Evolutionary conservation across 176 grass and related monocot genomes (phyloP), one percentile per base, ranked within the genome.

Genomic region (Luzula sylvatica): DNA sequence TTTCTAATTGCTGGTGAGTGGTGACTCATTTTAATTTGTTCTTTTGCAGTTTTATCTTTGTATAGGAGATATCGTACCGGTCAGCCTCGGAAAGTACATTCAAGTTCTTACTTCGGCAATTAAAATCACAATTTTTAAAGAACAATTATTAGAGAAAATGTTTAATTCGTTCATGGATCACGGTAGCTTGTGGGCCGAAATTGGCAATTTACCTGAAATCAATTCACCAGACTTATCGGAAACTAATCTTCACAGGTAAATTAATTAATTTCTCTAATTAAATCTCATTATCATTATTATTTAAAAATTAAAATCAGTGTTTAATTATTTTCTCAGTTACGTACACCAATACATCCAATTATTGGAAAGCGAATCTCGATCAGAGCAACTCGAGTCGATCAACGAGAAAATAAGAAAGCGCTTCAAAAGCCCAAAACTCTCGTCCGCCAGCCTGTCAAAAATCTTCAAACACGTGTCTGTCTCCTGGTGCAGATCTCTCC

Each of bases 281-380:
- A 48, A 3, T 48, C 27, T 46, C 23, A 18, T 28, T 46, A 20
- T 41, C 13, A 12, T 46, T 1, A 46, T 46, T 2, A 17, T 22
- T 63, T 6, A 29, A 20, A 30, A 26, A 16, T 47, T 29, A 32
- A 18, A 26, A 23, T 40, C 20, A 19, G 19, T 45, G 3, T 19
- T 26, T 15, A 28, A 24, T 47, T 25, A 62, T 44, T 82, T 39
- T 86, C 51, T 38, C 75, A 96, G 85, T 67, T 80, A 76, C 68
- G 71, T 96, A 67, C 85, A 96, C 68, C 92, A 96, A 52, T 96
- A 86, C 75, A 96, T 96, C 44, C 80, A 82, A 77, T 72, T 96
- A 58, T 71, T 96, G 13, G 85, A 96, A 55, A 96, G 67, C 60
- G 85, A 89, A 58, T 42, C 82, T 35, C 81, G 85, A 38, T 45